phyloP scores from a whole-genome alignment of 345 rosid species.

The Schrenkiella parvula region DNA sequence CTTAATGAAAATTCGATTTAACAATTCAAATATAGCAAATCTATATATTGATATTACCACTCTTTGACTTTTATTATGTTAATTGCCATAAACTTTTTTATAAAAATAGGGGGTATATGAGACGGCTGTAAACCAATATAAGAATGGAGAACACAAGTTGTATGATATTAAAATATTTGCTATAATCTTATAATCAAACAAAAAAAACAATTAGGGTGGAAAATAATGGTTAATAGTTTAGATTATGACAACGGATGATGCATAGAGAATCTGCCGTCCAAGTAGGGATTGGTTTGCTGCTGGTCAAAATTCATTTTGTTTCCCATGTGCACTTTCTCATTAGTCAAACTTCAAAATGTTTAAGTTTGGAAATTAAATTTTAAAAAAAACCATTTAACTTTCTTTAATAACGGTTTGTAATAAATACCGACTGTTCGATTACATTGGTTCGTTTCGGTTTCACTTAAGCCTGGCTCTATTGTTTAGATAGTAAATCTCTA shows the following conservation, averaged over 20 bases:
- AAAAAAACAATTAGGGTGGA: slow-evolving; percentile 6
- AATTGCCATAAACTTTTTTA: too few relatives aligned
- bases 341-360: slow-evolving; percentile 19
- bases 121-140: background rate
- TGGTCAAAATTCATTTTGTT: slow-evolving; percentile 12
- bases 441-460: background rate
- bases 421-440: background rate
- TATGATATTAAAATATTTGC: background rate
- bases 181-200: background rate
- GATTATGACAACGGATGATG: slow-evolving; percentile 25
- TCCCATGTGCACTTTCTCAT: slow-evolving; percentile 31
- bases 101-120: background rate
- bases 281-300: slow-evolving; percentile 23
- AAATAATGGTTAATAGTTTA: slow-evolving; percentile 8
- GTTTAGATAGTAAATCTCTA: background rate
- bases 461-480: background rate
- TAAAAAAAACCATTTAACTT: background rate
- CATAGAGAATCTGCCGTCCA: slow-evolving; percentile 30
- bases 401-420: background rate
- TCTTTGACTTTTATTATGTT: too few relatives aligned
- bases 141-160: slow-evolving; percentile 15
- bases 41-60: too few relatives aligned
- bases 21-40: too few relatives aligned
- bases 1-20: too few relatives aligned
- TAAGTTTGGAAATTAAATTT: background rate